Evolutionary conservation across 108 stramenopile genomes (phyloP), one percentile per base, ranked within the genome.

Genomic region (Fistulifera pelliculosa): DNA sequence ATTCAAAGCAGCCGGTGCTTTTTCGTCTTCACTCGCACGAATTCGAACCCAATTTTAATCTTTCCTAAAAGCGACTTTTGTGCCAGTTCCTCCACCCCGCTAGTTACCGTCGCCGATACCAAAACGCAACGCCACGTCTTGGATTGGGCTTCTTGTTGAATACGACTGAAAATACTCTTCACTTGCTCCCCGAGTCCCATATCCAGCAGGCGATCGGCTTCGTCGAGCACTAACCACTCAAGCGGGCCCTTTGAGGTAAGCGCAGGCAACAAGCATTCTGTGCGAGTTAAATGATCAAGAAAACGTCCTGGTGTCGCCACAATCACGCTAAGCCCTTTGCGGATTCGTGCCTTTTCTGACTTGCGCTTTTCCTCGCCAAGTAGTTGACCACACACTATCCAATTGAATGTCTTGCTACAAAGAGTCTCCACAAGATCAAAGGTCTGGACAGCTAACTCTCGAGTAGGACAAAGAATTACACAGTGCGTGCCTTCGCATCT

Each of bases 291-390:
- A 60, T 99, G 98, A 67, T 99, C 98, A 52, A 97, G 60, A 21
- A 97, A 55, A 15, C 98, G 71, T 15, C 98, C 98, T 6, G 98
- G 98, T 39, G 98, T 99, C n/a, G 85, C 93, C n/a, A 97, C 92
- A 11, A 99, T 44, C 0, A 99, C 66, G 2, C 72, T 65, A 35
- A 96, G 65, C 0, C 98, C 98, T 61, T 94, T 95, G 47, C 98
- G 82, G 42, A 99, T 58, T 26, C 96, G 69, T 15, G 91, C 87
- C 79, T 99, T 99, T 77, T 99, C 98, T 21, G 76, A 70, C 49
- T 96, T 96, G 6, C 94, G 82, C 47, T 86, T 87, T 74, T 96
- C 95, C 0, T 95, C 95, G 23, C 98, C 98, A 16, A 79, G 69
- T 23, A 99, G 58, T 44, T 80, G 74, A 1, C 96, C 96, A 2